A percentile compares a stretch with the other conserved stretches of the same genome.
Conservation (phyloP, 176 grass and related monocot genomes). For the Rhipidocladum racemiflorum region DNA sequence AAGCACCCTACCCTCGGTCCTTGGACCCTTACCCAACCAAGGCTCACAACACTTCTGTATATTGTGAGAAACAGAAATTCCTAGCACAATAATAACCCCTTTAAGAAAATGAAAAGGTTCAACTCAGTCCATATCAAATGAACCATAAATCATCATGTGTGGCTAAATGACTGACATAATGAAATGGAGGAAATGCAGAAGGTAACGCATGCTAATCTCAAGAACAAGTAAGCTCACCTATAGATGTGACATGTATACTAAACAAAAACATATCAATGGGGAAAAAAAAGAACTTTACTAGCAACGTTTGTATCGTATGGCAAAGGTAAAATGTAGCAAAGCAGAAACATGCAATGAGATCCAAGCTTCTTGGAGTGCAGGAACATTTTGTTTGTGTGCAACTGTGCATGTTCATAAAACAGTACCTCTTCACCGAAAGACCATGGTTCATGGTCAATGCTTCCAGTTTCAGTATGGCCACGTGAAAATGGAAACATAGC, state of each 20-base stretch:
- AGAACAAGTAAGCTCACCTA: not conserved
- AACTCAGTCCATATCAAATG: not conserved
- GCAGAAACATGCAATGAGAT: constrained; percentile 5
- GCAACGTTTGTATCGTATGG: not conserved
- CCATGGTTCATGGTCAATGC: constrained; percentile 88
- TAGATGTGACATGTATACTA: not conserved
- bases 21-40: too few relatives aligned
- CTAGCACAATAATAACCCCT: not conserved
- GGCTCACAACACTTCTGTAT: not conserved
- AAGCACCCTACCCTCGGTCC: too few relatives aligned
- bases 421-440: constrained; percentile 89
- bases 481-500: constrained; percentile 91
- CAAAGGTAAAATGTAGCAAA: not conserved
- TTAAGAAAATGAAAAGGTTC: not conserved
- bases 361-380: not conserved
- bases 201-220: not conserved
- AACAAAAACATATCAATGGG: not conserved
- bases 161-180: not conserved
- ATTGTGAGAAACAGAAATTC: not conserved
- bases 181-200: not conserved
- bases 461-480: constrained; percentile 75
- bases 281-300: constrained; percentile 5
- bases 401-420: too few relatives aligned
- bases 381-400: not conserved
- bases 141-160: not conserved